Base-by-base conservation (phyloP, 768 basidiomycete species). In the Boletellus ananas region DNA sequence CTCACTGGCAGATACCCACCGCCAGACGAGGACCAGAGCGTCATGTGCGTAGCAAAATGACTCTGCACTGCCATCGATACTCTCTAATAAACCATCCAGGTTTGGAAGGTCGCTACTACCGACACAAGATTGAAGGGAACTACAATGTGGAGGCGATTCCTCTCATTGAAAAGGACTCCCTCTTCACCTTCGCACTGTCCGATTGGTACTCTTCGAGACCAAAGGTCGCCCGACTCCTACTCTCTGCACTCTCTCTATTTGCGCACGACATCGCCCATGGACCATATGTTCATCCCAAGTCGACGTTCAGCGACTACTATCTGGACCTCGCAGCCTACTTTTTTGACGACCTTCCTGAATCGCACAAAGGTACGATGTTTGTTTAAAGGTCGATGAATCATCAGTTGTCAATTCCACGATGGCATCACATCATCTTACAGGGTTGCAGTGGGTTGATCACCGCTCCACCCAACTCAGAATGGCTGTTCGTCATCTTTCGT, bases 281-380 rank as follows among this genome's bases (percentile, higher is more conserved):
- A 55, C 43, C 60, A 63, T 9, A 59, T 60, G 16, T 53, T 57
- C 38, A 63, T 63, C 58, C 63, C 7, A 6, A 25, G 23, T 63
- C 34, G 21, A 56, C 47, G 45, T 60, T n/a, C 61, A 58, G n/a
- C 51, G 53, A 41, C 45, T 63, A 36, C 18, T 18, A 10, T 52
- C 58, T 12, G 61, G 56, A 6, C 23, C 37, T 44, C 60, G 59
- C 20, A 40, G 4, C 4, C 35, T 62, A 27, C 50, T 56, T 27
- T 35, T 63, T 25, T 39, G 60, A 60, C 10, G 50, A 63, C 33
- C 52, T 60, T 18, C 49, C 41, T n/a, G 62, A 61, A 12, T 57
- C 61, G 1, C 61, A 57, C 34, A 61, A 49, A 3, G 52, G 54
- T 5, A 61, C 59, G 59, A 64, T 59, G 62, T 64, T 63, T 12